A percentile compares a stretch with the other conserved stretches of the same genome.
Evolutionary conservation across 1,284 basidiomycete genomes (phyloP).

Genomic region (Fomes fomentarius): DNA sequence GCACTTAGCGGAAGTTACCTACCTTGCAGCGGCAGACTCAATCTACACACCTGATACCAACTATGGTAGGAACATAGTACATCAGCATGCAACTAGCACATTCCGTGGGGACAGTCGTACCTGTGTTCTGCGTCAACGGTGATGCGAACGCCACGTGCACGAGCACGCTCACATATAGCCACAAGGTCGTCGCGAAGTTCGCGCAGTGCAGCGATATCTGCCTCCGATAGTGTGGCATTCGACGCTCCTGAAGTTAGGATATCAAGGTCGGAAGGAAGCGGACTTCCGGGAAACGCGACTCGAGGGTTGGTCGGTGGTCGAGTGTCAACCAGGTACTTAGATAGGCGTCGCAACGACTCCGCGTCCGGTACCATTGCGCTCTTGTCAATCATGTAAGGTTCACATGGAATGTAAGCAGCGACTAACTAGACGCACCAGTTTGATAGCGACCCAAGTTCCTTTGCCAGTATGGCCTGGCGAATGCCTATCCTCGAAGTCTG

Average conservation of each 20-base stretch:
- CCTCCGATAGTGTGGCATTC: conserved; percentile 40
- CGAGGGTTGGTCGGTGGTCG: conserved; percentile 35
- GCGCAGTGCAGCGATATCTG: conserved; percentile 65
- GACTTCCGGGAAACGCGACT: conserved; percentile 70
- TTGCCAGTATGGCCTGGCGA: conserved; percentile 23
- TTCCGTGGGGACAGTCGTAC: conserved; percentile 36
- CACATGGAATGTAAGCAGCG: background rate
- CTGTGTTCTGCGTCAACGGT: conserved; percentile 86
- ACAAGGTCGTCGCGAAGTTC: conserved; percentile 63
- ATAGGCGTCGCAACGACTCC: conserved; percentile 56
- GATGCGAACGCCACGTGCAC: conserved; percentile 62
- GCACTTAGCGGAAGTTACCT: no score
- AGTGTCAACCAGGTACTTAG: conserved; percentile 50
- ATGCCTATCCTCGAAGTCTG: conserved; percentile 74
- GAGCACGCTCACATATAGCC: conserved; percentile 57
- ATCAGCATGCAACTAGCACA: background rate
- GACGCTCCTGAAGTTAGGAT: conserved; percentile 37
- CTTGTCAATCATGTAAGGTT: conserved; percentile 31
- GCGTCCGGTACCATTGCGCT: conserved; percentile 66
- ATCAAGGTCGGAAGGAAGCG: conserved; percentile 52
- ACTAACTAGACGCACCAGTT: conserved; percentile 55
- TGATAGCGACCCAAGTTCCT: conserved; percentile 81
- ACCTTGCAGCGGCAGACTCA: no score
- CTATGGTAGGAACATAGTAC: conserved; percentile 33
- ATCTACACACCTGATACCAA: conserved; percentile 69